A percentile compares a stretch with the other conserved stretches of the same genome.
Evolutionary conservation across 768 basidiomycete genomes (phyloP).

Genomic region (Mycena maculata): DNA sequence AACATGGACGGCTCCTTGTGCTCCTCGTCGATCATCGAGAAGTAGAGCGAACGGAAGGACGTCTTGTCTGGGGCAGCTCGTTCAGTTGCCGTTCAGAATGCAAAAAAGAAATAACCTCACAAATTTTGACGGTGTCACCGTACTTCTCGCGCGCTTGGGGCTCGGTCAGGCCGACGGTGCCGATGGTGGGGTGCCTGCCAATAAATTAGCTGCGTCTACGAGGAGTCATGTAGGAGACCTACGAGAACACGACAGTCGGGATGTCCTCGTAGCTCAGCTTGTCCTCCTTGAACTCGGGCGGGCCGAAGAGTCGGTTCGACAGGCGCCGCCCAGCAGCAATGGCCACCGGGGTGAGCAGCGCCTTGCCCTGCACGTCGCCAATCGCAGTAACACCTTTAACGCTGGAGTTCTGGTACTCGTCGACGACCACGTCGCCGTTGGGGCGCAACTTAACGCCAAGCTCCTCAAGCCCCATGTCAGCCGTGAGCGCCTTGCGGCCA

Average conservation of each 20-base stretch:
- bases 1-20: slow-evolving; percentile 97
- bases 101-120: slow-evolving; percentile 60
- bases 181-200: slow-evolving; percentile 90
- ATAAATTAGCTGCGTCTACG: slow-evolving; percentile 15
- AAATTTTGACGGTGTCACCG: slow-evolving; percentile 91
- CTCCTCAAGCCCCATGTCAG: slow-evolving; percentile 80
- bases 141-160: slow-evolving; percentile 89
- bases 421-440: slow-evolving; percentile 88
- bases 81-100: neutral
- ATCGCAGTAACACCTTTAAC: slow-evolving; percentile 81
- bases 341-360: slow-evolving; percentile 94
- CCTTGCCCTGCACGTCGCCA: slow-evolving; percentile 95
- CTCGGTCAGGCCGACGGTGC: slow-evolving; percentile 95
- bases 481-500: slow-evolving; percentile 86
- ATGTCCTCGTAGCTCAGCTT: slow-evolving; percentile 92
- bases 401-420: slow-evolving; percentile 89
- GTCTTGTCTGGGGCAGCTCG: slow-evolving; percentile 69
- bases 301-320: slow-evolving; percentile 91
- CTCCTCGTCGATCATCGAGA: slow-evolving; percentile 88
- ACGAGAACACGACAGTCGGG: slow-evolving; percentile 97
- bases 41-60: slow-evolving; percentile 87
- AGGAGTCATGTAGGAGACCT: slow-evolving; percentile 46
- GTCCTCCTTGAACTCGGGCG: slow-evolving; percentile 85
- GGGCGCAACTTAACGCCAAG: slow-evolving; percentile 79
- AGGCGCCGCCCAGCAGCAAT: slow-evolving; percentile 94